A percentile compares a stretch with the other conserved stretches of the same genome.
Evolutionary conservation across 2,329 filamentous ascomycete species (phyloP).

Genomic region (Aspergillus sp.): DNA sequence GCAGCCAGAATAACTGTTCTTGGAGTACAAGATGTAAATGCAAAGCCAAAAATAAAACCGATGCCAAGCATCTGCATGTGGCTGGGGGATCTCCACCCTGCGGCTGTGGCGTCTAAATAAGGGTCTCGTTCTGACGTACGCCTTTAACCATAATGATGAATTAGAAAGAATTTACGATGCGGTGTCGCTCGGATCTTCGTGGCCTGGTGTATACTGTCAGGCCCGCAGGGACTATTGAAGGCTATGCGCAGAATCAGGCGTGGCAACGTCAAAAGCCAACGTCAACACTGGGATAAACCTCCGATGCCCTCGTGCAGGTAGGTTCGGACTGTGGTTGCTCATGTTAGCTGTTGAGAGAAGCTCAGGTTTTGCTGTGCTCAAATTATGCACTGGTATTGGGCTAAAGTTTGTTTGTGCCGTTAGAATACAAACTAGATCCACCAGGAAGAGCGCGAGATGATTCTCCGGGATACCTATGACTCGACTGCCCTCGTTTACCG

Average conservation of each 20-base stretch:
- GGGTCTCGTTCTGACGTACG: not conserved
- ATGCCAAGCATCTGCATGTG: conserved; percentile 5
- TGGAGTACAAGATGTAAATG: too few relatives aligned
- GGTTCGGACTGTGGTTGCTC: too few relatives aligned
- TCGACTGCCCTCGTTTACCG: too few relatives aligned
- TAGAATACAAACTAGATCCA: too few relatives aligned
- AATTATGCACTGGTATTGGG: too few relatives aligned
- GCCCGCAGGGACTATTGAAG: not conserved
- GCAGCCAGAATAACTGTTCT: not conserved
- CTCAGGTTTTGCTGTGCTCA: too few relatives aligned
- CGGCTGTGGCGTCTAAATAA: conserved; percentile 6
- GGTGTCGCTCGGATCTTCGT: not conserved
- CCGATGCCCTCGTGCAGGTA: not conserved
- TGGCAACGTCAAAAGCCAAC: conserved; percentile 4
- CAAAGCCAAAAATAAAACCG: not conserved
- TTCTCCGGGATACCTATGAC: too few relatives aligned
- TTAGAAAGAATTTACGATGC: not conserved
- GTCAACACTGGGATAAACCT: conserved; percentile 1
- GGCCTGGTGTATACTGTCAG: not conserved
- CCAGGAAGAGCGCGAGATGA: too few relatives aligned
- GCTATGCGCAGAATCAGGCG: not conserved
- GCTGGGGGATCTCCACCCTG: conserved; percentile 1
- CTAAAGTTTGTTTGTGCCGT: too few relatives aligned
- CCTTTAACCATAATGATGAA: not conserved
- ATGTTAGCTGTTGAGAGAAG: too few relatives aligned